Conservation (phyloP, 2,329 filamentous ascomycete species). For the Daldinia sp. region DNA sequence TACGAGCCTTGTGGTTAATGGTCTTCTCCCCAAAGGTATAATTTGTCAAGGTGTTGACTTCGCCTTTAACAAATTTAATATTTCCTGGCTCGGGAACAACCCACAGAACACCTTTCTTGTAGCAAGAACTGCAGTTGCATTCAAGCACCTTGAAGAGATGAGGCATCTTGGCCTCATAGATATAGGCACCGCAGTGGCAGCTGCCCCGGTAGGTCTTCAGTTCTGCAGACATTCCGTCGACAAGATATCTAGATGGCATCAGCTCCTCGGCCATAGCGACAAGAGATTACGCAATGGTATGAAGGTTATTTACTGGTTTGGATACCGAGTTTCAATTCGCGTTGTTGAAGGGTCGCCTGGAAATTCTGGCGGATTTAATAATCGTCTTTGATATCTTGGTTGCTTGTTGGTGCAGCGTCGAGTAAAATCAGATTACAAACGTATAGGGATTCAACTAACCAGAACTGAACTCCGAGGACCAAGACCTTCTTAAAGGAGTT, state of each 20-base stretch:
- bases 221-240: constrained; percentile 37
- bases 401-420: background rate
- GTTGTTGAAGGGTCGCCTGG: background rate
- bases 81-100: constrained; percentile 42
- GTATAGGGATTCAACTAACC: background rate
- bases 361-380: background rate
- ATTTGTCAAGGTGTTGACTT: constrained; percentile 49
- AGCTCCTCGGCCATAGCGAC: constrained; percentile 35
- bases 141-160: constrained; percentile 64
- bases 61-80: constrained; percentile 59
- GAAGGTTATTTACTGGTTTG: background rate
- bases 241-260: background rate
- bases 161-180: constrained; percentile 61
- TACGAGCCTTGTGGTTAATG: constrained; percentile 54
- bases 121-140: constrained; percentile 75
- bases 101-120: constrained; percentile 57
- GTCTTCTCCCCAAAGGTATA: constrained; percentile 55
- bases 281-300: background rate
- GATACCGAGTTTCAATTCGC: background rate
- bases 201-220: constrained; percentile 61
- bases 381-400: background rate
- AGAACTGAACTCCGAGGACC: background rate
- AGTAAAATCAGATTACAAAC: background rate
- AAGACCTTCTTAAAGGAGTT: constrained; percentile 1
- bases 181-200: constrained; percentile 64